Evolutionary conservation across 192 early-diverging fungal genomes (phyloP).

Genomic region (Coemansia sp.): DNA sequence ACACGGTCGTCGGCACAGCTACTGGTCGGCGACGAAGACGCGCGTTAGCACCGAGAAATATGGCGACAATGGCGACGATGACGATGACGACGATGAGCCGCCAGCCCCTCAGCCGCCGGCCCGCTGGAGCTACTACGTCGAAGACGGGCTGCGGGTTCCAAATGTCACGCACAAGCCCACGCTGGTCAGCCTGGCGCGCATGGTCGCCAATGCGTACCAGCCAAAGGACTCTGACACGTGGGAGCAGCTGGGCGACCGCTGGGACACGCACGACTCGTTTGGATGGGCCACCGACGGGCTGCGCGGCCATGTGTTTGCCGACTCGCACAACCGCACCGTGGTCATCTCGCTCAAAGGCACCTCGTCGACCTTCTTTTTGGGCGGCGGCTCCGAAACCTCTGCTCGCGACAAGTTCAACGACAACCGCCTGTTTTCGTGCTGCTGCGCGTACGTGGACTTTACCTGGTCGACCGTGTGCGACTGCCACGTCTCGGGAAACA

Average conservation of each 20-base stretch:
- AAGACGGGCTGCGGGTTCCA: conserved; percentile 59
- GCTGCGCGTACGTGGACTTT: conserved; percentile 81
- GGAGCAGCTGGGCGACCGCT: conserved; percentile 66
- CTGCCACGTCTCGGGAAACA: conserved; percentile 62
- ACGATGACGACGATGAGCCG: conserved; percentile 6
- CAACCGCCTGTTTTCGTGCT: conserved; percentile 94
- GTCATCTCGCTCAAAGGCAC: conserved; percentile 90
- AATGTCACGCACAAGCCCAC: conserved; percentile 71
- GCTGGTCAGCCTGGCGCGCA: conserved; percentile 68
- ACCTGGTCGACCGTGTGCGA: conserved; percentile 82
- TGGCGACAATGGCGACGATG: neutral
- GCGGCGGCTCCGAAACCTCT: conserved; percentile 68
- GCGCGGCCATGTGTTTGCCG: conserved; percentile 84
- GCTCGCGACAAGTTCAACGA: conserved; percentile 79
- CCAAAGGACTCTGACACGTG: conserved; percentile 61
- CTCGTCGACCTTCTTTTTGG: conserved; percentile 61
- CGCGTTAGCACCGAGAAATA: conserved; percentile 3
- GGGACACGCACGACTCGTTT: conserved; percentile 65
- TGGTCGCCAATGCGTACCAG: conserved; percentile 85
- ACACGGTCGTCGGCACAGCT: conserved; percentile 41
- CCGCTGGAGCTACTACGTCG: conserved; percentile 48
- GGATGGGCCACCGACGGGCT: conserved; percentile 73
- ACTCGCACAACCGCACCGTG: conserved; percentile 61
- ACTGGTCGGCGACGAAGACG: conserved; percentile 22
- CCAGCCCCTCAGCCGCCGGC: conserved; percentile 7